Evolutionary conservation across 331 rosid species (phyloP), one percentile per base, ranked within the genome.

Genomic region (Pyracantha coccinea): DNA sequence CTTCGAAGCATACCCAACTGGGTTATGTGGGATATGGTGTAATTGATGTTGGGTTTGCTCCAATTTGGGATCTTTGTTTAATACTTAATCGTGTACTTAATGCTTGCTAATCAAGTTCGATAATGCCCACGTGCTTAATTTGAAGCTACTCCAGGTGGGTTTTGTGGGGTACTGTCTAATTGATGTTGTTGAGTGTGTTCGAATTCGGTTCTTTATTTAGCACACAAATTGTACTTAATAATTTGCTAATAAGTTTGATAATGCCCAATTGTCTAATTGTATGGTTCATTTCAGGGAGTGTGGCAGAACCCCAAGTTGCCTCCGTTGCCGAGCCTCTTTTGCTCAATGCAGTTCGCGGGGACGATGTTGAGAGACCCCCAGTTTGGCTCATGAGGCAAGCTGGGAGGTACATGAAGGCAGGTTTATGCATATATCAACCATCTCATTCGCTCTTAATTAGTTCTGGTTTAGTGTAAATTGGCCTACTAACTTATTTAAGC

Each of bases 351-450:
- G 97, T 90, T 85, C 96, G 96, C 61, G 98, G 98, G 21, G 33
- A 82, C 59, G 92, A 91, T 57, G 96, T 93, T 38, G 98, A 91
- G 35, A 89, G 98, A 44, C 98, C 98, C 44, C 98, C 98, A 2
- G 98, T 93, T 87, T 93, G 98, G 98, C 93, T 93, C 66, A 93
- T 93, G 98, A 88, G 98, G 84, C 98, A 94, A 84, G 99, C 99
- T n/a, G 99, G 99, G 96, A 92, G 99, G 92, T 94, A 94, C 86
- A 94, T 94, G 99, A 94, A 94, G 99, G 99, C 92, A 91, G 88
- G 95, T 90, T 31, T 55, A 69, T 29, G 20, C 45, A 24, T 60
- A 19, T 53, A 25, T 80, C 85, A 45, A 59, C 67, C 20, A 17
- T 19, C 38, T 41, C 7, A 78, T 79, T 80, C 19, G n/a, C 53